Percentiles rank a stretch among this genome's conserved stretches.
These are phyloP conservation scores for Ophiostoma montium DNA, from an alignment of 2,329 filamentous ascomycete species.

Conservation along the genomic window DNA sequence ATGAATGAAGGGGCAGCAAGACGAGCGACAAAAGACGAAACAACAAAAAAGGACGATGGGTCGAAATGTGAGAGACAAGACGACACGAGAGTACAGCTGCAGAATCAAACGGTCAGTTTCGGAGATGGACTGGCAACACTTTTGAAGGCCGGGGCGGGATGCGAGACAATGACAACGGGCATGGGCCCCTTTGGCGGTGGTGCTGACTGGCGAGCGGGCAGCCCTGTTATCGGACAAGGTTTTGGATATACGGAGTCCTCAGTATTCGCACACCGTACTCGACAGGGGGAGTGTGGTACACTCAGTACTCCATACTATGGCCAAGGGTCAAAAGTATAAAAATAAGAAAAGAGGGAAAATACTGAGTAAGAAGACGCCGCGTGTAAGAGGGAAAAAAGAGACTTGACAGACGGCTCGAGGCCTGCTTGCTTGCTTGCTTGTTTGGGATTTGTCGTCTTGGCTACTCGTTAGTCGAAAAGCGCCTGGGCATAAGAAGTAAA, in stretches of 20 bases:
- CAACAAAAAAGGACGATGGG: too few species aligned
- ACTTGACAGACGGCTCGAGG: neutral
- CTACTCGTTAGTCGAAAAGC: neutral
- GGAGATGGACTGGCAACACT: neutral
- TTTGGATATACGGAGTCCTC: neutral
- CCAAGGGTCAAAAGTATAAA: neutral
- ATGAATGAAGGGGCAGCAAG: too few species aligned
- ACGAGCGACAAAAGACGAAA: too few species aligned
- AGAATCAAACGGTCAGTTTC: neutral
- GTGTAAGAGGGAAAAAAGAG: neutral
- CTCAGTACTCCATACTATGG: neutral
- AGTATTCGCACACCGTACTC: neutral
- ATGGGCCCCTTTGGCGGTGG: neutral
- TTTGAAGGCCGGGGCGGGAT: neutral
- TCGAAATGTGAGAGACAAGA: neutral
- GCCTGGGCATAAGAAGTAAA: neutral
- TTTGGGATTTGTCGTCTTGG: neutral
- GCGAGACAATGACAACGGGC: neutral
- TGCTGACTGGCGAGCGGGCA: neutral
- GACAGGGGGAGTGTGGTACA: neutral
- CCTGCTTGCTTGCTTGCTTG: neutral
- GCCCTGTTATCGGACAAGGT: conserved; percentile 4
- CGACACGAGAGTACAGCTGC: too few species aligned
- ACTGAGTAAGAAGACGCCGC: neutral
- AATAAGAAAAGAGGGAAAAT: neutral